Percentiles rank a stretch among this genome's conserved stretches.
phyloP scores from a whole-genome alignment of 2,329 filamentous ascomycete genomes.

The Sarocladium brachiariae region DNA sequence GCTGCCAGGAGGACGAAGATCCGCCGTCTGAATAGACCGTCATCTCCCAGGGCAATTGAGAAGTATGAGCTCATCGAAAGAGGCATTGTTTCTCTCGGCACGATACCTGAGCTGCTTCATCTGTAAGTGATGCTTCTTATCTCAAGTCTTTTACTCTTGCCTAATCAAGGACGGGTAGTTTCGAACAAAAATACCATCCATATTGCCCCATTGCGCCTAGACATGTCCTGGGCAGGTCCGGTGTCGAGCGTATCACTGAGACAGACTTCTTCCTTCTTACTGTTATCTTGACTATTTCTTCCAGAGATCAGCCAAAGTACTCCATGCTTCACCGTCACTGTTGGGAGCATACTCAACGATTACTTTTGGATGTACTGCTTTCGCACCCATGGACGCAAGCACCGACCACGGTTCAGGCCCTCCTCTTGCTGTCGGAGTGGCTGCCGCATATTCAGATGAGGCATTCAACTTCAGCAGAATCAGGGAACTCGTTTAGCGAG shows the following conservation, averaged over 20 bases:
- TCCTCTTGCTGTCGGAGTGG: slow-evolving; percentile 14
- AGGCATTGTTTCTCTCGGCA: not conserved
- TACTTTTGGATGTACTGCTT: slow-evolving; percentile 12
- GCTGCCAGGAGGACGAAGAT: not conserved
- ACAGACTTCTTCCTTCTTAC: slow-evolving; percentile 10
- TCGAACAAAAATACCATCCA: slow-evolving; percentile 8
- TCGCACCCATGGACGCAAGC: slow-evolving; percentile 13
- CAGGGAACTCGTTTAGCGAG: slow-evolving; percentile 11
- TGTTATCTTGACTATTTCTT: slow-evolving; percentile 7
- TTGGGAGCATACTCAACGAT: slow-evolving; percentile 14
- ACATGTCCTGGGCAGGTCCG: slow-evolving; percentile 5
- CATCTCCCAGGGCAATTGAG: slow-evolving; percentile 4
- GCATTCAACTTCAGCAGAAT: slow-evolving; percentile 8
- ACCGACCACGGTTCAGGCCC: slow-evolving; percentile 12
- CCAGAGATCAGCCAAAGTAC: slow-evolving; percentile 9
- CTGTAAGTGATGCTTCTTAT: not conserved
- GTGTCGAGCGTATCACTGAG: slow-evolving; percentile 1
- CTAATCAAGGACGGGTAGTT: not conserved
- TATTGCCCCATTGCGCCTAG: slow-evolving; percentile 10
- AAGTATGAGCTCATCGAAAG: slow-evolving; percentile 3
- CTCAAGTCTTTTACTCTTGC: no score
- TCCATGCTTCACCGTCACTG: slow-evolving; percentile 11
- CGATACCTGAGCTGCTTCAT: slow-evolving; percentile 5
- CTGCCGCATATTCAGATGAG: slow-evolving; percentile 13
- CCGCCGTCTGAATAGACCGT: slow-evolving; percentile 1